These are phyloP conservation scores for Myriosclerotinia curreyana DNA, from an alignment of 2,329 filamentous ascomycete genomes.

Conservation along the genomic window DNA sequence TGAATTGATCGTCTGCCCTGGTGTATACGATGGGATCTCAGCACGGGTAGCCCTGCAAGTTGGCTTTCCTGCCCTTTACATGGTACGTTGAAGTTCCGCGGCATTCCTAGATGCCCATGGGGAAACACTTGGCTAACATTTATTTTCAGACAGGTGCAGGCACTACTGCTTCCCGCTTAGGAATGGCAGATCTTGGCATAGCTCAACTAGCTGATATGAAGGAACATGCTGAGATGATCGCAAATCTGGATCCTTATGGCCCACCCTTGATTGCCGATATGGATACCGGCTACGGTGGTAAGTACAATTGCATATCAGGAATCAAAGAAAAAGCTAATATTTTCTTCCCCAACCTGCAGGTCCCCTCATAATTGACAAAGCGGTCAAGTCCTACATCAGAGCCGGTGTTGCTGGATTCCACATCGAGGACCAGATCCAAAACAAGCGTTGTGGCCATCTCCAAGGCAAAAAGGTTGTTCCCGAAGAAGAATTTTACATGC, in stretches of 20 bases:
- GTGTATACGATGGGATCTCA: conserved; percentile 67
- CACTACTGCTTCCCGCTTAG: conserved; percentile 48
- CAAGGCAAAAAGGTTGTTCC: conserved; percentile 58
- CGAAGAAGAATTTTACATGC: conserved; percentile 48
- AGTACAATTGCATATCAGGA: conserved; percentile 27
- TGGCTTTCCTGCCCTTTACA: conserved; percentile 64
- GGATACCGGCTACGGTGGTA: conserved; percentile 46
- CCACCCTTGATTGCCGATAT: conserved; percentile 53
- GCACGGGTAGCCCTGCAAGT: conserved; percentile 59
- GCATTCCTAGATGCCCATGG: background rate
- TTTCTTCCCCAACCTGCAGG: conserved; percentile 7
- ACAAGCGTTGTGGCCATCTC: conserved; percentile 66
- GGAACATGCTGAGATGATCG: conserved; percentile 52
- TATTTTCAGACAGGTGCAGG: conserved; percentile 43
- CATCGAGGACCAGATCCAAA: conserved; percentile 60
- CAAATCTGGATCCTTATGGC: conserved; percentile 47
- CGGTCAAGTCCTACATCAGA: conserved; percentile 51
- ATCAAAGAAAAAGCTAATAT: background rate
- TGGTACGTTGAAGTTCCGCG: conserved; percentile 47
- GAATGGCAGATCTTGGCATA: conserved; percentile 50
- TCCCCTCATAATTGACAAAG: conserved; percentile 48
- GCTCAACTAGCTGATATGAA: conserved; percentile 52
- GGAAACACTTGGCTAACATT: background rate
- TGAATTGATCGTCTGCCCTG: conserved; percentile 44
- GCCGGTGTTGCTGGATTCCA: conserved; percentile 59